Base-by-base conservation (phyloP, 805 yeast species). In the Starmerella lactis-condensi region DNA sequence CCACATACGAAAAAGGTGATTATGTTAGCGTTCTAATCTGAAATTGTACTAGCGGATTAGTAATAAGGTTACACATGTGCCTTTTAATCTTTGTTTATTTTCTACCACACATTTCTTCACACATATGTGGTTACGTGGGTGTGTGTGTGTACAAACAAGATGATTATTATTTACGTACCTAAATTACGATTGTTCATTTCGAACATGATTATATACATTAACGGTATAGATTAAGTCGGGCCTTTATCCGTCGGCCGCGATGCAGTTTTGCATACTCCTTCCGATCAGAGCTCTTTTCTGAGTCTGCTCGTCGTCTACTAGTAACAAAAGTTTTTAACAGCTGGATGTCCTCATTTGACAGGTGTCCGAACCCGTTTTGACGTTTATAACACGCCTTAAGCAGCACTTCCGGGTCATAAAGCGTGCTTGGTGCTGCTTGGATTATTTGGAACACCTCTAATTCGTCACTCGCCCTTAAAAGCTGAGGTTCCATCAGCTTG, bases 281-380 rank as follows among this genome's bases (percentile, higher is more conserved):
- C 11, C 48, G 45, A 26, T 45, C 50, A 11, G 45, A 39, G 8
- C 41, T 28, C 9, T 24, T 17, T 14, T 24, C 35, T 14, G 35
- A 8, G 13, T 40, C 40, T 9, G 32, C 34, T 7, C 24, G 25
- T 15, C 58, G 47, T 4, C 56, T 48, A 14, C 68, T 67, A 6
- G 70, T 58, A 10, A 85, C 95, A 51, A 73, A 83, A 43, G 67
- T 67, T 29, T 91, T 64, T 46, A 93, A 75, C 43, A 72, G 66
- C 38, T 67, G 62, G 29, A 85, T 70, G 50, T 85, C 94, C 25
- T 71, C 79, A 47, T 83, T 93, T 2, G 83, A 70, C 15, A 79
- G 53, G 39, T 72, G 72, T 14, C 78, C 82, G 46, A 71, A 71
- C 0, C 79, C 75, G 16, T 72, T 67, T 29, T 73, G 63, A 35